Base-by-base conservation (phyloP, 2,329 filamentous ascomycete genomes). In the Aspergillus hortae region DNA sequence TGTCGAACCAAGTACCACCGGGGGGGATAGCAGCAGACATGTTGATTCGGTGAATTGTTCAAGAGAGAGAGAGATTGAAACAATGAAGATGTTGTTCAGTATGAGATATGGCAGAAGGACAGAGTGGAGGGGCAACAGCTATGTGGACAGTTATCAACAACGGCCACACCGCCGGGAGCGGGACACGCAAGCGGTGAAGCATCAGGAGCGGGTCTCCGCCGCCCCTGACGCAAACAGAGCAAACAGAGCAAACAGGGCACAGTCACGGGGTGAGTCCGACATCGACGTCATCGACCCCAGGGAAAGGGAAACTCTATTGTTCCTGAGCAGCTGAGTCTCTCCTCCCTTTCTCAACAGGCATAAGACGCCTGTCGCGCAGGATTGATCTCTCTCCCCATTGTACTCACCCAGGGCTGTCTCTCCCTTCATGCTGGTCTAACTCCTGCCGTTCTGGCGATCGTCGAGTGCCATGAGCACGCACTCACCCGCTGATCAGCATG, bases 1-100 rank as follows among this genome's bases (percentile, higher is more conserved):
- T 89, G 70, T 95, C 85, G 75, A 97, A 87, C 78, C 92, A 91
- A 65, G 91, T 96, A 64, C 71, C 66, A 43, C 23, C 30, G 38
- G 48, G 45, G 52, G 35, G 36, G 44, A 48, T 52, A 48, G 49
- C 36, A 46, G 49, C 40, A 56, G 32, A 49, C 50, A 48, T 55
- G 43, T 45, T 51, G 43, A 55, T 49, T n/a, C 33, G 47, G 40
- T 44, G 44, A 53, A 49, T 25, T 32, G 41, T 23, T 48, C 51
- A 27, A 52, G 54, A 42, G 19, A 23, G 19, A 23, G 19, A n/a
- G 19, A 6, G 21, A 35, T 36, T 41, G 48, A 46, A 43, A 50
- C 36, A 36, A 19, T 43, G 36, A 50, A 52, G 54, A 46, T 46
- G 48, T n/a, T 19, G 40, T n/a, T n/a, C n/a, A 21, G 40, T 19